Evolutionary conservation across 2,329 filamentous ascomycete species (phyloP), one percentile per base, ranked within the genome.

Genomic region (Colletotrichum tofieldiae): DNA sequence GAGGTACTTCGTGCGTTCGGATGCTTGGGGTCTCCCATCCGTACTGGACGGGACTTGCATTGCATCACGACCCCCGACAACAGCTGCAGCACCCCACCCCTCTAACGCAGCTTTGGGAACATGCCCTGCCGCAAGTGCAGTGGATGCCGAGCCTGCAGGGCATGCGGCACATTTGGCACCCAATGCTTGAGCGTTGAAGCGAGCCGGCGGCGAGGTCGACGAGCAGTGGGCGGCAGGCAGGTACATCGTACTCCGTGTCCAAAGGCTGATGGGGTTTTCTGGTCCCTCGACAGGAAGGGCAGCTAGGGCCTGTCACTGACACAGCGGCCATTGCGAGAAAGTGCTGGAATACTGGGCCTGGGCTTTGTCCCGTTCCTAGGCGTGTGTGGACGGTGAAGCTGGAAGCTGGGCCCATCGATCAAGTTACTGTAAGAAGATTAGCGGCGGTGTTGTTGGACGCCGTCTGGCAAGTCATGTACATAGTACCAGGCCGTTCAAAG

Each of bases 91-190:
- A 71, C 67, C 67, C 71, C 67, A 56, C 60, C 55, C 66, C 47
- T 49, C 61, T 51, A 61, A 67, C 23, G 52, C 60, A 47, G 29
- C 54, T 56, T 64, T 61, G 67, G 67, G 67, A 66, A 71, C 55
- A 66, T 49, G 58, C 58, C 58, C 56, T 71, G 66, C 55, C 54
- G 43, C 63, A 67, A 60, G 41, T 71, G 65, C 66, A 65, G 65
- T 64, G 65, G 58, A 70, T 72, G 59, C 70, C 65, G 68, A 67
- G 68, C 68, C 65, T 63, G 68, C 68, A 67, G 64, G 68, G 23
- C 69, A 60, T 72, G 69, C 69, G 58, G 69, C 65, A 64, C 58
- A 64, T 69, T 64, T 72, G 65, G 37, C 65, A 47, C 41, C 69
- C 51, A 72, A 63, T 69, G 58, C 59, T 69, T 72, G 55, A 69